phyloP scores from a whole-genome alignment of 371 early-diverging fungal species.

The Circinella umbellata region DNA sequence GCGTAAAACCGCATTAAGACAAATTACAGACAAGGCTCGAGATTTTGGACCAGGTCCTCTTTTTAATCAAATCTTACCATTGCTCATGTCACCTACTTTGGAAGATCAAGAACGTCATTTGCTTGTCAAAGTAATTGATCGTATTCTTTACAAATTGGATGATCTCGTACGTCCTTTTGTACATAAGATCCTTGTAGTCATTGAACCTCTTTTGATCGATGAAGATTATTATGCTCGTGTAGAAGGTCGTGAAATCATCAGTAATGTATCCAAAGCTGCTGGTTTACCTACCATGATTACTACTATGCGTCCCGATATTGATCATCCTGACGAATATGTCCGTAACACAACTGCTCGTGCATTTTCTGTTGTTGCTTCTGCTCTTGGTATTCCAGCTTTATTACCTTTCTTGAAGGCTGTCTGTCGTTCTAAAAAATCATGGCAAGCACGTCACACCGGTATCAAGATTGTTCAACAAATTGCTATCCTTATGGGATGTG shows the following conservation, averaged over 20 bases:
- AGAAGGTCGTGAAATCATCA: constrained; percentile 97
- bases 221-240: constrained; percentile 97
- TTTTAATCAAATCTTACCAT: constrained; percentile 95
- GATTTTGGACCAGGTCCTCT: constrained; percentile 95
- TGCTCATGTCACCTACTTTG: constrained; percentile 95
- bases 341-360: constrained; percentile 98
- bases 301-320: constrained; percentile 98
- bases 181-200: constrained; percentile 97
- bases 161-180: constrained; percentile 96
- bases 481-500: constrained; percentile 93
- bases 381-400: constrained; percentile 94
- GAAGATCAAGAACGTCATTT: constrained; percentile 99
- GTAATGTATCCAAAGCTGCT: constrained; percentile 96
- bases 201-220: constrained; percentile 96
- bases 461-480: constrained; percentile 97
- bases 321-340: constrained; percentile 97
- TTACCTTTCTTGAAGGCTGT: constrained; percentile 97
- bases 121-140: constrained; percentile 96
- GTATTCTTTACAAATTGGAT: constrained; percentile 94
- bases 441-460: constrained; percentile 99
- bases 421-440: constrained; percentile 92
- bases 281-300: constrained; percentile 98
- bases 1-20: constrained; percentile 92
- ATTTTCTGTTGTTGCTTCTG: constrained; percentile 96
- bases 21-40: constrained; percentile 95